A percentile compares a stretch with the other conserved stretches of the same genome.
Conservation (phyloP, 768 basidiomycete species). For the Exsudoporus frostii region DNA sequence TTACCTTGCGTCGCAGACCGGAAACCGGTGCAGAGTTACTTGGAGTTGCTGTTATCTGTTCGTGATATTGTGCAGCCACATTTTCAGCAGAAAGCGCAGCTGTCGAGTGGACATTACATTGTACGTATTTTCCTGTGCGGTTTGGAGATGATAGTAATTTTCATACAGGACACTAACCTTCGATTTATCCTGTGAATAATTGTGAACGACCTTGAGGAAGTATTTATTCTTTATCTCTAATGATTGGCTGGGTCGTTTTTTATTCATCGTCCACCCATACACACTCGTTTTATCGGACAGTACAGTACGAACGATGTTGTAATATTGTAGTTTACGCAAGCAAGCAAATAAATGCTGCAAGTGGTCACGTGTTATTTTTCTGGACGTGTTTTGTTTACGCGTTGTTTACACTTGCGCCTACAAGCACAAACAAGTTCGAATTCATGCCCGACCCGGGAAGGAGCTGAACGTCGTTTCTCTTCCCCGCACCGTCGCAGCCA, state of each 20-base stretch:
- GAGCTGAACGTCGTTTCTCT: conserved; percentile 14
- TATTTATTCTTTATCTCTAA: conserved; percentile 6
- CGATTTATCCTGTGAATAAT: conserved; percentile 30
- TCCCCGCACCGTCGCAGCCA: conserved; percentile 16
- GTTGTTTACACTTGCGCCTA: conserved; percentile 27
- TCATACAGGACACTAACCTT: conserved; percentile 26
- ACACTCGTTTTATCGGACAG: background rate
- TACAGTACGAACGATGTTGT: conserved; percentile 1
- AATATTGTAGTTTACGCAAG: background rate
- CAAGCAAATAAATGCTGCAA: background rate
- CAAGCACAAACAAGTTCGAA: conserved; percentile 35
- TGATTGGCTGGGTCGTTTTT: background rate
- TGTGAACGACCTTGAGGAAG: background rate
- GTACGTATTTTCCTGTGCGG: conserved; percentile 30
- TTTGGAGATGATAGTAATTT: background rate
- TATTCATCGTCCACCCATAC: background rate
- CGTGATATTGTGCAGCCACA: conserved; percentile 57
- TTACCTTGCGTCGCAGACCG: conserved; percentile 27
- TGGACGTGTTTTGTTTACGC: conserved; percentile 29
- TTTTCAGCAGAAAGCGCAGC: conserved; percentile 69
- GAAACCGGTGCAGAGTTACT: conserved; percentile 62
- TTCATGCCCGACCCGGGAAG: conserved; percentile 9
- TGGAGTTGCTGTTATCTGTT: conserved; percentile 55
- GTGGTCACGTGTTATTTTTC: conserved; percentile 23
- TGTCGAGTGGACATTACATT: conserved; percentile 71